These are phyloP conservation scores for Verticillium alfalfae DNA, from an alignment of 2,329 filamentous ascomycete genomes.

Conservation along the genomic window DNA sequence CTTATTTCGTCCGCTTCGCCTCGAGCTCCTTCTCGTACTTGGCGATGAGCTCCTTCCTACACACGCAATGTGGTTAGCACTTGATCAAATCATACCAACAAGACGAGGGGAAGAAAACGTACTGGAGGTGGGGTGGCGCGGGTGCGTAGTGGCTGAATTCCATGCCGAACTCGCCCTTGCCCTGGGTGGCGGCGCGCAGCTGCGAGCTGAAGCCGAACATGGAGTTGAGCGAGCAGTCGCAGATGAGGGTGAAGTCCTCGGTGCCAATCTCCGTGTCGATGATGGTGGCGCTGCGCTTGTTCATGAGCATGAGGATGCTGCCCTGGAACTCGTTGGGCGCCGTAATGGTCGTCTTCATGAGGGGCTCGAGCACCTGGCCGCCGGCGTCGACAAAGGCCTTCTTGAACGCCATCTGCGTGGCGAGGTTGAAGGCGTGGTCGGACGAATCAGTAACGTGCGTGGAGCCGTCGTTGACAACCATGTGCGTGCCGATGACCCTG, in stretches of 20 bases:
- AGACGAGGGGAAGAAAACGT: conserved; percentile 33
- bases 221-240: conserved; percentile 88
- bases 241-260: conserved; percentile 89
- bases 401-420: conserved; percentile 93
- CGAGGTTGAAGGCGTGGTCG: conserved; percentile 91
- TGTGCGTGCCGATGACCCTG: conserved; percentile 80
- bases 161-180: conserved; percentile 98
- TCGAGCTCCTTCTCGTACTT: conserved; percentile 56
- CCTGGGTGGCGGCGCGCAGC: conserved; percentile 87
- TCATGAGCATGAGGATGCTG: conserved; percentile 87
- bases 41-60: conserved; percentile 52
- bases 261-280: conserved; percentile 90
- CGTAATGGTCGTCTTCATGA: conserved; percentile 98
- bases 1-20: conserved; percentile 48
- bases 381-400: conserved; percentile 81
- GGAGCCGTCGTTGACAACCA: conserved; percentile 93
- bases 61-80: conserved; percentile 16
- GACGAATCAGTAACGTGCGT: conserved; percentile 98
- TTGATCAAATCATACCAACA: conserved; percentile 4
- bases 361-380: conserved; percentile 82
- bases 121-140: conserved; percentile 84
- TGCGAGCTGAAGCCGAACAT: conserved; percentile 98
- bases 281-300: conserved; percentile 94
- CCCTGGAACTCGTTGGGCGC: conserved; percentile 97
- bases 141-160: conserved; percentile 95